A percentile compares a stretch with the other conserved stretches of the same genome.
Evolutionary conservation across 2,329 filamentous ascomycete genomes (phyloP).

Genomic region (Xylariaceae sp.): DNA sequence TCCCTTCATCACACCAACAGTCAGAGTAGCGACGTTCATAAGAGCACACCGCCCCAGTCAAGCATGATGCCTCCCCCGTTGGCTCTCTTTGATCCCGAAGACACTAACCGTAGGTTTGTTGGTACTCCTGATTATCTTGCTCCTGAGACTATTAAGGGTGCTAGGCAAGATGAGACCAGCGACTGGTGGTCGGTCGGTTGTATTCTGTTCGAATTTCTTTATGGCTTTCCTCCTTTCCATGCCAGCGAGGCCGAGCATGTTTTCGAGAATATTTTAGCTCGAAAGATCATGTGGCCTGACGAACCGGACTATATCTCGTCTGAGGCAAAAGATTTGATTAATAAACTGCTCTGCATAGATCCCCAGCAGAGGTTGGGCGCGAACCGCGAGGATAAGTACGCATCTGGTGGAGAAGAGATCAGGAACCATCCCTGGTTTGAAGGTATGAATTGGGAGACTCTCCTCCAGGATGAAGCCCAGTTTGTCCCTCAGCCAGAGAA

Average conservation of each 20-base stretch:
- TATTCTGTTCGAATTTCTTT: slow-evolving; percentile 95
- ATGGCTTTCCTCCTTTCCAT: slow-evolving; percentile 91
- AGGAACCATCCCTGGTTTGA: slow-evolving; percentile 87
- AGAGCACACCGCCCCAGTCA: slow-evolving; percentile 63
- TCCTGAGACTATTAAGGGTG: slow-evolving; percentile 93
- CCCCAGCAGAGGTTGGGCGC: slow-evolving; percentile 81
- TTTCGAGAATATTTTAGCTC: slow-evolving; percentile 92
- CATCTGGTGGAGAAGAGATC: slow-evolving; percentile 88
- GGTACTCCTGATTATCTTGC: slow-evolving; percentile 97
- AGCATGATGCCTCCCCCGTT: slow-evolving; percentile 87
- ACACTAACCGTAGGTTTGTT: slow-evolving; percentile 90
- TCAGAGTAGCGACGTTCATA: slow-evolving; percentile 53
- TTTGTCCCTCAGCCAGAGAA: slow-evolving; percentile 93
- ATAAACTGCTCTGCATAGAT: slow-evolving; percentile 84
- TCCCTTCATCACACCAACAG: slow-evolving; percentile 59
- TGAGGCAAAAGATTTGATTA: slow-evolving; percentile 93
- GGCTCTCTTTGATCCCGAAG: slow-evolving; percentile 93
- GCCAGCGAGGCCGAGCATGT: slow-evolving; percentile 87
- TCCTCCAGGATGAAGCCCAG: slow-evolving; percentile 93
- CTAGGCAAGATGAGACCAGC: slow-evolving; percentile 95
- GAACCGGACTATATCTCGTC: slow-evolving; percentile 77
- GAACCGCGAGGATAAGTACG: slow-evolving; percentile 80
- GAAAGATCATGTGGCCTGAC: slow-evolving; percentile 90
- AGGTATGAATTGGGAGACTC: slow-evolving; percentile 83
- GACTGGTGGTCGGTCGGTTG: slow-evolving; percentile 99